A percentile compares a stretch with the other conserved stretches of the same genome.
phyloP scores from a whole-genome alignment of 2,329 filamentous ascomycete species.

The Leptographium wingfieldii region DNA sequence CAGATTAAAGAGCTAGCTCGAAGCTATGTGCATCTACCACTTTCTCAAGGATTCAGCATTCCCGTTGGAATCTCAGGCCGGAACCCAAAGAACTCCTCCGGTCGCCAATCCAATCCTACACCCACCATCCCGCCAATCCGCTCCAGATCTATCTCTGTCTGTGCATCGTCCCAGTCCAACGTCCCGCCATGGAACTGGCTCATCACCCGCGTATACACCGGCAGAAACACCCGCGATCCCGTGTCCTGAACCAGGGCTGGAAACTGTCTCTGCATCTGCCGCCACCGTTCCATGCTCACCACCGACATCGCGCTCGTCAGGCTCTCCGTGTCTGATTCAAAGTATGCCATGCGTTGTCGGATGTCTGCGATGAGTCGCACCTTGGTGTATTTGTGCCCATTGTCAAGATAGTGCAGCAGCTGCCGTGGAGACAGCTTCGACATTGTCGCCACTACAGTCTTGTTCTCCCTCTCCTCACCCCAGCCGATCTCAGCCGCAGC shows the following conservation, averaged over 20 bases:
- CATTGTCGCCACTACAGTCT: slow-evolving; percentile 22
- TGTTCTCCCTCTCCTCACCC: slow-evolving; percentile 17
- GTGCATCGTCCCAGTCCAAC: slow-evolving; percentile 25
- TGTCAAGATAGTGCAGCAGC: slow-evolving; percentile 35
- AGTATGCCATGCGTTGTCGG: slow-evolving; percentile 25
- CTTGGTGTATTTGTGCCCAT: slow-evolving; percentile 32
- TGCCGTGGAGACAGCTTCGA: slow-evolving; percentile 37
- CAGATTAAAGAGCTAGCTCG: too few species aligned
- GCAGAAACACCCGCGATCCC: slow-evolving; percentile 3
- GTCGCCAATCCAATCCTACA: slow-evolving; percentile 23
- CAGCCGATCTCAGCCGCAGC: slow-evolving; percentile 18
- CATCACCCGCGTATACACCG: slow-evolving; percentile 7
- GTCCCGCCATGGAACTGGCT: slow-evolving; percentile 22
- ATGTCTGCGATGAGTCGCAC: slow-evolving; percentile 30
- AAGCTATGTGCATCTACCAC: neutral
- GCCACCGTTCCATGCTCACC: slow-evolving; percentile 13
- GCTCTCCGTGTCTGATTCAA: slow-evolving; percentile 33
- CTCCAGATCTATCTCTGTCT: slow-evolving; percentile 20
- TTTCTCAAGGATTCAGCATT: slow-evolving; percentile 4
- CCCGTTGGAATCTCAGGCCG: slow-evolving; percentile 11
- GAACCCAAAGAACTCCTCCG: slow-evolving; percentile 22
- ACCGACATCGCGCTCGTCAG: slow-evolving; percentile 17
- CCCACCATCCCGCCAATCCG: slow-evolving; percentile 10
- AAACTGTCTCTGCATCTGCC: slow-evolving; percentile 4
- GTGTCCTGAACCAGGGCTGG: neutral